Evolutionary conservation across 23 red algal species (phyloP), one percentile per base, ranked within the genome.

Genomic region (Rhodosorus marinus): DNA sequence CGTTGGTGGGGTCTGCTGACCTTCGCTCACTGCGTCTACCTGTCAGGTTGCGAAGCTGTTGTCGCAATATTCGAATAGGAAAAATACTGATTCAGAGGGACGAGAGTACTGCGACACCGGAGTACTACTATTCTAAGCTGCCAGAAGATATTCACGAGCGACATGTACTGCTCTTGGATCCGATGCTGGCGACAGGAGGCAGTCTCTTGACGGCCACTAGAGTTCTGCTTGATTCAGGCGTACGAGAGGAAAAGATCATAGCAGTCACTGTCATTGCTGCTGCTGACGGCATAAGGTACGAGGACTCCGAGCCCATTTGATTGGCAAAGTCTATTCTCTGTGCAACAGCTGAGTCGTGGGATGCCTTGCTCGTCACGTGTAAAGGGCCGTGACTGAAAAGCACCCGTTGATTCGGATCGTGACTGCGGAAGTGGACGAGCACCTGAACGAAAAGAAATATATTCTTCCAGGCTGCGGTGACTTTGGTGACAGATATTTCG

Each of bases 401-500:
- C 61, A 79, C 38, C 87, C 87, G 20, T 41, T 60, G 3, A 66
- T 94, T 20, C 11, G 33, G 29, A 24, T 94, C 2, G 74, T 80
- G 19, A 94, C 87, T 3, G 76, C 73, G 5, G 62, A 31, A 33
- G 63, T 94, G 6, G 87, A 74, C 24, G 70, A 51, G 6, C 73
- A 69, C 20, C 60, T 94, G 6, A 94, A 74, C 25, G 53, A 20
- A 29, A 36, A 78, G 5, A 70, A 70, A 8, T 94, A 73, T 54
- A 94, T 94, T 29, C 54, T 69, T 6, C 72, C 70, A 31, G 60
- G 69, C 8, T 32, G 79, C 25, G 87, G 87, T 7, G 87, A 94
- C 59, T 94, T 78, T 72, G 87, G 87, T 33, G 87, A 94, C 30
- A 52, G 75, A 4, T 94, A 94, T 54, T 94, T 83, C n/a, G n/a